These are phyloP conservation scores for Fragaria vesca DNA, from an alignment of 306 rosid genomes.

Conservation along the genomic window DNA sequence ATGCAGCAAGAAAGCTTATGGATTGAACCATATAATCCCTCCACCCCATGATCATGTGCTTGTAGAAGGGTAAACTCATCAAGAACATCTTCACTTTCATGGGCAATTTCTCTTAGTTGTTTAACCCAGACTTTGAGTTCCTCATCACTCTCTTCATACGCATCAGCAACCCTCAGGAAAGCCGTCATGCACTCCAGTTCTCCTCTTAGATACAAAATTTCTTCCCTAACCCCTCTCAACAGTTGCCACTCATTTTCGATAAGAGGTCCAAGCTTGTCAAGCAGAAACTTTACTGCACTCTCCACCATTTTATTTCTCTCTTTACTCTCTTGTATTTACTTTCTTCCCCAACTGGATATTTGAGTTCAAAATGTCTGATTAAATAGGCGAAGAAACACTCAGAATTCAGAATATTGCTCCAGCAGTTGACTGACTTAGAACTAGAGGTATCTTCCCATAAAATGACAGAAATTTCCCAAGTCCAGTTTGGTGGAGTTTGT, in stretches of 20 bases:
- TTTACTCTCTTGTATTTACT: not conserved
- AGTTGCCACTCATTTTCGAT: slow-evolving; percentile 45
- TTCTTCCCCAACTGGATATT: not conserved
- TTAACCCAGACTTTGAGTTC: slow-evolving; percentile 30
- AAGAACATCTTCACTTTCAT: slow-evolving; percentile 34
- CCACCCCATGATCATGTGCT: slow-evolving; percentile 11
- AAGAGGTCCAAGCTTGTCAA: slow-evolving; percentile 37
- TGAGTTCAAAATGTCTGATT: not conserved
- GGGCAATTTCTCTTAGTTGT: slow-evolving; percentile 33
- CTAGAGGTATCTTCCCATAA: not conserved
- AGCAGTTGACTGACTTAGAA: not conserved
- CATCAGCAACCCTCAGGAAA: slow-evolving; percentile 29
- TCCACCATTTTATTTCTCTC: slow-evolving; percentile 40
- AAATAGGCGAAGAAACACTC: not conserved
- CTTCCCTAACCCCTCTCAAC: slow-evolving; percentile 38
- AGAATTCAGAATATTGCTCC: not conserved
- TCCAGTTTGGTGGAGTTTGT: not conserved
- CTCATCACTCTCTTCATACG: slow-evolving; percentile 26
- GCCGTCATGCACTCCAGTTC: slow-evolving; percentile 31
- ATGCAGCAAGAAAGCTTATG: slow-evolving; percentile 16
- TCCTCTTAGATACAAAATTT: slow-evolving; percentile 18
- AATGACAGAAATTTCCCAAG: not conserved
- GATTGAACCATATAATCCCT: slow-evolving; percentile 12
- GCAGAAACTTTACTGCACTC: slow-evolving; percentile 36
- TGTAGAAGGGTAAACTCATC: slow-evolving; percentile 28